These are phyloP conservation scores for Chrysochromulina tobinii DNA, from an alignment of 78 protist species.

Conservation along the genomic window DNA sequence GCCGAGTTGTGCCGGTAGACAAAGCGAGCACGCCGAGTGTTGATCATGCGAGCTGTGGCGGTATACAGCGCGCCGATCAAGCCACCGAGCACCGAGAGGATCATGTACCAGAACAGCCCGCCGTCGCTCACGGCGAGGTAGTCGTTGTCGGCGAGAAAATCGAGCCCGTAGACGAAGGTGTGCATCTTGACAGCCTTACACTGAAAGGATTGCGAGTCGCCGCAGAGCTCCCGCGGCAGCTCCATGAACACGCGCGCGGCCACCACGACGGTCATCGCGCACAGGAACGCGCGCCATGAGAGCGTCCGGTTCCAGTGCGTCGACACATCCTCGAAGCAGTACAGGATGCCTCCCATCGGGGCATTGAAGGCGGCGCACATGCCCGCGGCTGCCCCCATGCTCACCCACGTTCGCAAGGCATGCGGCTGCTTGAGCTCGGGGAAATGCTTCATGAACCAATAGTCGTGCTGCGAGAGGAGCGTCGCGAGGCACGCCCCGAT, in stretches of 20 bases:
- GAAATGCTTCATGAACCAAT: background rate
- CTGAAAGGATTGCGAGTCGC: background rate
- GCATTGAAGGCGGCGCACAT: slow-evolving; percentile 94
- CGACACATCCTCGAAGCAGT: slow-evolving; percentile 85
- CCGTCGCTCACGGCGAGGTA: background rate
- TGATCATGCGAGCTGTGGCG: background rate
- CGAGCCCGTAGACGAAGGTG: background rate
- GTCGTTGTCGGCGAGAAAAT: background rate
- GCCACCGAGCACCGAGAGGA: slow-evolving; percentile 78
- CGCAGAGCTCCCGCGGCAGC: background rate
- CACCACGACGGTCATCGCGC: slow-evolving; percentile 50
- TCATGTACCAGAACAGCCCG: slow-evolving; percentile 17
- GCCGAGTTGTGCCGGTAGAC: too few species aligned
- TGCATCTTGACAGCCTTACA: background rate
- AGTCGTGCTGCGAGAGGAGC: background rate
- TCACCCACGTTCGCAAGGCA: slow-evolving; percentile 37
- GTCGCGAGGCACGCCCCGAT: background rate
- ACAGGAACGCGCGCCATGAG: slow-evolving; percentile 88
- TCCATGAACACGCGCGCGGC: slow-evolving; percentile 70
- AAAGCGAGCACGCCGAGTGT: too few species aligned
- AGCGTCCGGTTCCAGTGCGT: slow-evolving; percentile 67
- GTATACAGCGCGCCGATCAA: slow-evolving; percentile 74
- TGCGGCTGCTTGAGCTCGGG: background rate
- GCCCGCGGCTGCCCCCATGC: slow-evolving; percentile 93
- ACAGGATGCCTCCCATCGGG: slow-evolving; percentile 93